Base-by-base conservation (phyloP, 1,284 basidiomycete species). In the Irpex sp. region DNA sequence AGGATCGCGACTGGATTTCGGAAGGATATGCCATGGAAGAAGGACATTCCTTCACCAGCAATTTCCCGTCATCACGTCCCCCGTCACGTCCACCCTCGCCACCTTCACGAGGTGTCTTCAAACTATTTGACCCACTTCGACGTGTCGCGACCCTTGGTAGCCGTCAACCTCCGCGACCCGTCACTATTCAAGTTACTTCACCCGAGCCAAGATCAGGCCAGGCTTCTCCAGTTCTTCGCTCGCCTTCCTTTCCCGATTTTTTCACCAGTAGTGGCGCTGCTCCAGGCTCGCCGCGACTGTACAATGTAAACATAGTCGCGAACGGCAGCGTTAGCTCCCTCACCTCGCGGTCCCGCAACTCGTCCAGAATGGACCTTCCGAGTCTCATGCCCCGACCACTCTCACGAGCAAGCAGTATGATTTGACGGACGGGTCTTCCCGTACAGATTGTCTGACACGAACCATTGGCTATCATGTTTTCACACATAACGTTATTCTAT, bases 1-100 rank as follows among this genome's bases (percentile, higher is more conserved):
- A 77, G 53, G 75, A 77, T 50, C 66, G 74, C 60, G 67, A 75
- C 66, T 65, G 79, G 62, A 77, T 80, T 17, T 61, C 74, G 11
- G 77, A 83, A 56, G 74, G 73, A 4, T 83, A 83, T 67, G 72
- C 80, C 37, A 77, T 90, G 78, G 89, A 90, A 69, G 89, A 89
- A 73, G 88, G 88, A 2, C 66, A 71, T 61, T 63, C 69, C 8
- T 61, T 70, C 31, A 68, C 68, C 19, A 68, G 67, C 50, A 66
- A 63, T n/a, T 39, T 63, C 4, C 65, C 67, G 19, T 64, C 71
- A 36, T 63, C 70, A 9, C 64, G 63, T 33, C 58, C 60, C 5
- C 56, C 61, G 15, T 68, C 68, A 57, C 70, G 66, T 33, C 68
- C 67, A 37, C 70, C 68, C 59, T 70, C 69, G 8, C 65, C 67